Conservation (phyloP, 306 rosid species). For the Vachellia pachyceras region DNA sequence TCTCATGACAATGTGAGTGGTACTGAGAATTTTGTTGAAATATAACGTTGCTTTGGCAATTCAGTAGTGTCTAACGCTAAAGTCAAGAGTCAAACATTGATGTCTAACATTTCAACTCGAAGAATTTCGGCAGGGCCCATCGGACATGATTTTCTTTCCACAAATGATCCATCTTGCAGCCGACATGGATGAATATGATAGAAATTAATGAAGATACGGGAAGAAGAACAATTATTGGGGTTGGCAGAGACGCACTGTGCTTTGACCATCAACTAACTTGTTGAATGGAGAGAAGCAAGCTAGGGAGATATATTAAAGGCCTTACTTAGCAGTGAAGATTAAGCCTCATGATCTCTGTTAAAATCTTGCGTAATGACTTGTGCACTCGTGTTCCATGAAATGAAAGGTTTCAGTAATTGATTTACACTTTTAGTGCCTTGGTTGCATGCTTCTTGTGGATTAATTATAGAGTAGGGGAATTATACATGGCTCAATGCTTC, state of each 20-base stretch:
- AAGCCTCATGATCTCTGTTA: not conserved
- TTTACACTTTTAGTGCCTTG: too few species aligned
- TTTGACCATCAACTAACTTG: constrained; percentile 1
- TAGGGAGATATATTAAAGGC: not conserved
- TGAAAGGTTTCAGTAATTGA: not conserved
- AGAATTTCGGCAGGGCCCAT: not conserved
- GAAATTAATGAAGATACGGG: not conserved
- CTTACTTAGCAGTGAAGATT: not conserved
- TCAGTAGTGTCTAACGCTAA: not conserved
- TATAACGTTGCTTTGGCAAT: not conserved
- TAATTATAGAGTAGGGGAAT: not conserved
- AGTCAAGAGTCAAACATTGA: not conserved
- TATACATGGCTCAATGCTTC: not conserved
- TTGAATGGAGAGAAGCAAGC: not conserved
- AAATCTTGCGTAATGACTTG: not conserved
- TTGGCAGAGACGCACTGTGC: not conserved
- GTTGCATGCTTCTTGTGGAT: not conserved
- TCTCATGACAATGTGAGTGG: not conserved
- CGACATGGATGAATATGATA: not conserved
- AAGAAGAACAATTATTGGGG: not conserved
- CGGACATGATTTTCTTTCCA: not conserved
- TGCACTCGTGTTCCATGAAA: not conserved
- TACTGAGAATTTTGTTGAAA: not conserved
- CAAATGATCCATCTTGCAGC: not conserved
- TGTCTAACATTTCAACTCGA: not conserved